Percentiles rank a stretch among this genome's conserved stretches.
Conservation (phyloP, 441 rosid genomes). For the Geranium incanum region DNA sequence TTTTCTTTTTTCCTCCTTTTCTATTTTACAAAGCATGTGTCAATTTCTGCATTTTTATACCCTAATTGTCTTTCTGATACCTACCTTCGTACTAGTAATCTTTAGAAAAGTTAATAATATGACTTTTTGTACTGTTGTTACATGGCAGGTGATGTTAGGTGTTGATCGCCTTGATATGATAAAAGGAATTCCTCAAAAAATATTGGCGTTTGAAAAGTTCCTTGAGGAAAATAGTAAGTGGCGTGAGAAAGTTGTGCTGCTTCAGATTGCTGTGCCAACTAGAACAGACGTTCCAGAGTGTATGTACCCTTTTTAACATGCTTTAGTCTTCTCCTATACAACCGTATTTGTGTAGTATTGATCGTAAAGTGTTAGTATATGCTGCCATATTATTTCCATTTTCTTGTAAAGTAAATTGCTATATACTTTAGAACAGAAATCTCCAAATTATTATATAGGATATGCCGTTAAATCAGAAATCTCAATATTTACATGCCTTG, state of each 20-base stretch:
- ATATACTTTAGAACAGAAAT: background rate
- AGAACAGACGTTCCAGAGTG: slow-evolving; percentile 99
- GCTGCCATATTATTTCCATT: background rate
- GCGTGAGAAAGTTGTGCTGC: slow-evolving; percentile 94
- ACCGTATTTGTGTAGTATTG: slow-evolving; percentile 1
- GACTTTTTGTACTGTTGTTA: slow-evolving; percentile 7
- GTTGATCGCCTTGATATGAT: slow-evolving; percentile 99
- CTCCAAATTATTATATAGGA: background rate
- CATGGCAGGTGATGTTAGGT: slow-evolving; percentile 85
- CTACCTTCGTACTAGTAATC: background rate
- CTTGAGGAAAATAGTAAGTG: slow-evolving; percentile 86
- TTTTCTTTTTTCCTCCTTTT: background rate
- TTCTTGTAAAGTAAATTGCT: background rate
- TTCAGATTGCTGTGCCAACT: slow-evolving; percentile 99
- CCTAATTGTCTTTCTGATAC: background rate
- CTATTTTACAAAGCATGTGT: background rate
- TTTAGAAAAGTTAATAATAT: background rate
- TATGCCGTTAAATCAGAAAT: background rate
- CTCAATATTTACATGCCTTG: background rate
- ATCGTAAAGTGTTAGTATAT: background rate
- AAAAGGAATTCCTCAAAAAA: slow-evolving; percentile 98
- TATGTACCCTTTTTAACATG: slow-evolving; percentile 34
- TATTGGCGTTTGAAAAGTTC: slow-evolving; percentile 95
- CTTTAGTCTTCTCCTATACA: slow-evolving; percentile 15
- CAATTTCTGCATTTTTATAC: background rate